Evolutionary conservation across 2,329 filamentous ascomycete genomes (phyloP), one percentile per base, ranked within the genome.

Genomic region (Sporothrix phasma): DNA sequence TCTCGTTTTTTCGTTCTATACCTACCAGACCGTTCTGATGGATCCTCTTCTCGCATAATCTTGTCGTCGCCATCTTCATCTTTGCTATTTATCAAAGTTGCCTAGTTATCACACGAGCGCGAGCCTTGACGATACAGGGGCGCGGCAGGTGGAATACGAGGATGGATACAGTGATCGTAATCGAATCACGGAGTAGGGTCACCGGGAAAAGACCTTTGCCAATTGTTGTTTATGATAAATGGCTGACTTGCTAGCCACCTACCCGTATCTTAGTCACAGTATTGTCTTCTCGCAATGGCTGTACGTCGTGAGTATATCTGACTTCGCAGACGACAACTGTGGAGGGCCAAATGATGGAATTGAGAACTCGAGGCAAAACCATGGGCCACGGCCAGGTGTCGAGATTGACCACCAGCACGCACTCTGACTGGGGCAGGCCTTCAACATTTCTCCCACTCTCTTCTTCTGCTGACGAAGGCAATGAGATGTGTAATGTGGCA

Each of bases 81-180:
- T 37, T 39, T 39, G 51, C 24, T 29, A 19, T 53, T 53, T 34
- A n/a, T n/a, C 10, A 1, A 34, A n/a, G 34, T 37, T 22, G 15
- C 13, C 3, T 34, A 11, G 24, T 15, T 31, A 22, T 24, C 24
- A 24, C 19, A 39, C 3, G 6, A 19, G 19, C 19, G 11, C 51
- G 26, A 15, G 5, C 47, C 15, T 34, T 34, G 31, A 53, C 17
- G 26, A 34, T 34, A 24, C n/a, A 37, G 29, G 41, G 56, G 39
- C 41, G 17, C 54, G 39, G 54, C 37, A 59, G 37, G 54, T 31
- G 56, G 56, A 34, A 59, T 59, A 59, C 54, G 54, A 58, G 54
- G 39, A 7, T 17, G 34, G 22, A 19, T 24, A 37, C 34, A 4
- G 7, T 10, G 13, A 37, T 7, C 8, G 26, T 11, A 19, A 53